These are phyloP conservation scores for Pharnaceum exiguum DNA, from an alignment of 148 eudicot genomes.

Conservation along the genomic window DNA sequence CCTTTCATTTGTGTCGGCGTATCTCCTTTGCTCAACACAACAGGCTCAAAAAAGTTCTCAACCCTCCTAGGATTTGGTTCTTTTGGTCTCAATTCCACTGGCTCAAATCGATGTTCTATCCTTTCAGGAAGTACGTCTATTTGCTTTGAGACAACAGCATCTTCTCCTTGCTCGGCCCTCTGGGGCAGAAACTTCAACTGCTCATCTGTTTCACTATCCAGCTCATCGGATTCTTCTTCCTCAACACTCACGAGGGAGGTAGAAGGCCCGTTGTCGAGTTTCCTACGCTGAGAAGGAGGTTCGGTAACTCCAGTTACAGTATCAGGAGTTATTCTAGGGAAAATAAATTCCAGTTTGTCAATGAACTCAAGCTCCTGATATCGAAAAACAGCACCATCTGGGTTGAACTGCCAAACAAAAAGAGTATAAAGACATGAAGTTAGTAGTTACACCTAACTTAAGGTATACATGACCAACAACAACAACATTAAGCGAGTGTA, in stretches of 20 bases:
- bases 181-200: not conserved
- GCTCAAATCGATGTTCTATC: not conserved
- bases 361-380: constrained; percentile 12
- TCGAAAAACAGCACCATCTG: constrained; percentile 22
- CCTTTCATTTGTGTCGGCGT: not conserved
- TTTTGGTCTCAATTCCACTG: not conserved
- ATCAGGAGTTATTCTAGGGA: constrained; percentile 6
- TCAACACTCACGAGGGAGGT: constrained; percentile 4
- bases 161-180: not conserved
- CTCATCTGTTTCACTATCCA: not conserved
- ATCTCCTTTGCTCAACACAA: not conserved
- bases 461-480: too few species aligned
- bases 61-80: not conserved
- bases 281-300: constrained; percentile 18
- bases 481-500: too few species aligned
- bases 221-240: not conserved
- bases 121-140: not conserved
- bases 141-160: not conserved
- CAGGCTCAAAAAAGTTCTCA: not conserved
- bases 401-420: constrained; percentile 20
- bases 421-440: not conserved
- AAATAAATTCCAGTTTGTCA: constrained; percentile 15
- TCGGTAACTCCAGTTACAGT: constrained; percentile 12
- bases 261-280: constrained; percentile 15
- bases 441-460: too few species aligned